Conservation (phyloP, 768 basidiomycete genomes). For the Hygrophorus pudorinus region DNA sequence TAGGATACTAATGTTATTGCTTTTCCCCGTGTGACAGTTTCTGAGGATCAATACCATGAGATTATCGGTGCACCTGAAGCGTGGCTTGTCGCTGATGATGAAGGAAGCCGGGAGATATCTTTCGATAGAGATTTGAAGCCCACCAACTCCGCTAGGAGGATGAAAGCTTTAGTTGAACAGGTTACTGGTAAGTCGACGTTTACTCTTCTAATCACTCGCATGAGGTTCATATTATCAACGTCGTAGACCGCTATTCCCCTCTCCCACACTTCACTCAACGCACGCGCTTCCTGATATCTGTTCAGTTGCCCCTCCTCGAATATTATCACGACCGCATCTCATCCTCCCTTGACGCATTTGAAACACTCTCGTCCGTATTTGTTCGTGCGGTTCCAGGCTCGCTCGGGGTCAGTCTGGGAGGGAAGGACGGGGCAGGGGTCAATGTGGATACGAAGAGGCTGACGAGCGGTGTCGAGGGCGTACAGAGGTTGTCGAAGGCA, state of each 20-base stretch:
- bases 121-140: constrained; percentile 42
- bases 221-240: constrained; percentile 1
- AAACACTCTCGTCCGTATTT: constrained; percentile 79
- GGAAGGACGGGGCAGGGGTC: constrained; percentile 24
- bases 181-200: constrained; percentile 56
- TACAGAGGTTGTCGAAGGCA: constrained; percentile 79
- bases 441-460: constrained; percentile 51
- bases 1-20: too few species aligned
- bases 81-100: constrained; percentile 74
- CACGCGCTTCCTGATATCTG: constrained; percentile 70
- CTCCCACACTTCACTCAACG: constrained; percentile 72
- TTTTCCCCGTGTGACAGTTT: constrained; percentile 40
- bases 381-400: constrained; percentile 91
- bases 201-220: background rate
- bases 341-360: constrained; percentile 87
- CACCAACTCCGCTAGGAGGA: constrained; percentile 74
- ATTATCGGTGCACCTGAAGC: constrained; percentile 77
- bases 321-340: constrained; percentile 70
- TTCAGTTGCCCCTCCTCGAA: constrained; percentile 81
- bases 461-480: constrained; percentile 78
- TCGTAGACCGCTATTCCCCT: constrained; percentile 82
- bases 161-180: constrained; percentile 84
- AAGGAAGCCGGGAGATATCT: constrained; percentile 34
- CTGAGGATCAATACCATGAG: constrained; percentile 77
- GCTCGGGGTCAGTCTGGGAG: constrained; percentile 49